Evolutionary conservation across 1,284 basidiomycete genomes (phyloP).

Genomic region (Tremellales sp.): DNA sequence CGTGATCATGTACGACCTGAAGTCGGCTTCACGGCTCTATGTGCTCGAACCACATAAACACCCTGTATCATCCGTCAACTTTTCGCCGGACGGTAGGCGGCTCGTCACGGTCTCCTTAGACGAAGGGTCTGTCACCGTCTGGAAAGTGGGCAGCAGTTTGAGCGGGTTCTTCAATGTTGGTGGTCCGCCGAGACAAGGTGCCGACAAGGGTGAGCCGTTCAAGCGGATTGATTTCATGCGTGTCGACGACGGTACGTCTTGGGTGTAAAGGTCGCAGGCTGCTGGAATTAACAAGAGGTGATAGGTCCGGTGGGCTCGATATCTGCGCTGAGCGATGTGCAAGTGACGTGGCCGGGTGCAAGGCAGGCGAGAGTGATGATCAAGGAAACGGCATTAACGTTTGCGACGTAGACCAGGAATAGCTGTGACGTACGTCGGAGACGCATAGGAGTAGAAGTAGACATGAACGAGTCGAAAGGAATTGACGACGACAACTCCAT

Average conservation of each 20-base stretch:
- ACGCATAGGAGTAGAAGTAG: no score
- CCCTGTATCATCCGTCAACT: conserved; percentile 72
- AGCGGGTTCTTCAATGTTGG: conserved; percentile 87
- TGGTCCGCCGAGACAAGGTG: conserved; percentile 80
- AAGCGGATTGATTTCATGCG: conserved; percentile 70
- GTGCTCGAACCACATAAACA: conserved; percentile 88
- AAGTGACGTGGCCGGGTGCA: conserved; percentile 76
- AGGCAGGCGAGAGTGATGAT: conserved; percentile 77
- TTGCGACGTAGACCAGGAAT: conserved; percentile 73
- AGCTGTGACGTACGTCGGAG: no score
- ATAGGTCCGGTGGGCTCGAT: conserved; percentile 67
- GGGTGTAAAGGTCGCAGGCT: not conserved
- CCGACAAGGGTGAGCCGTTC: conserved; percentile 73
- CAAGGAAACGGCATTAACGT: conserved; percentile 72
- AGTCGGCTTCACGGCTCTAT: conserved; percentile 89
- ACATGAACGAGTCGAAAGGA: not conserved
- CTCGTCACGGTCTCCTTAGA: conserved; percentile 82
- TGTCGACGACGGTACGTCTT: conserved; percentile 50
- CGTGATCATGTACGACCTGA: conserved; percentile 92
- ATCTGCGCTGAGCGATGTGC: conserved; percentile 66
- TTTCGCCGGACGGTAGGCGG: conserved; percentile 87
- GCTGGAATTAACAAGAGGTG: not conserved
- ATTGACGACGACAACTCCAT: no score
- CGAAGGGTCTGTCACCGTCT: conserved; percentile 74
- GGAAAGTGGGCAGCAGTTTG: conserved; percentile 85